Evolutionary conservation across 2,329 filamentous ascomycete species (phyloP).

Genomic region (Aureobasidium sp.): DNA sequence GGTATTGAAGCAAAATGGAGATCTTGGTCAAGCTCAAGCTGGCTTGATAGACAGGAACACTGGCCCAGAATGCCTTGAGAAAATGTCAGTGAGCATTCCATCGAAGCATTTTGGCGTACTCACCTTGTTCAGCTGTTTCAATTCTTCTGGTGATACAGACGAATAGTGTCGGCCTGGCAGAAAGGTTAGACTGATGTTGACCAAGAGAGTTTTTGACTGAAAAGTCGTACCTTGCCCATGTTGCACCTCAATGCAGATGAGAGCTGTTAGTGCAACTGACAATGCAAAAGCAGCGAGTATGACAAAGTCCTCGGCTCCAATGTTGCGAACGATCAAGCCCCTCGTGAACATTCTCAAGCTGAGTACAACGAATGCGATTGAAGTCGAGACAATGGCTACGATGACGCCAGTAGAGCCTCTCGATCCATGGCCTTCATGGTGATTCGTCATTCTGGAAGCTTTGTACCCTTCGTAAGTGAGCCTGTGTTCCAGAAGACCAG

Average conservation of each 20-base stretch:
- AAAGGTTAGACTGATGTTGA: background rate
- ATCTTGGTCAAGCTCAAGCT: slow-evolving; percentile 36
- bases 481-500: background rate
- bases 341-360: slow-evolving; percentile 15
- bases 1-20: slow-evolving; percentile 43
- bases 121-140: slow-evolving; percentile 11
- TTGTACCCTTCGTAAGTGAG: background rate
- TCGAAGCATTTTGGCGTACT: background rate
- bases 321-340: slow-evolving; percentile 14
- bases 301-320: slow-evolving; percentile 17
- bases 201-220: background rate
- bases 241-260: slow-evolving; percentile 17
- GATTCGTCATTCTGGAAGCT: background rate
- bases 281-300: slow-evolving; percentile 14
- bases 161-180: background rate
- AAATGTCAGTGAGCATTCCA: background rate
- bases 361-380: slow-evolving; percentile 16
- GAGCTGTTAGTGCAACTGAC: slow-evolving; percentile 15
- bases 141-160: slow-evolving; percentile 1
- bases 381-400: slow-evolving; percentile 14
- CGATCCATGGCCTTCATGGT: background rate
- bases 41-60: slow-evolving; percentile 36
- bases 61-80: slow-evolving; percentile 18
- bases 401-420: background rate
- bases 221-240: slow-evolving; percentile 10